Percentiles rank a stretch among this genome's conserved stretches.
phyloP scores from a whole-genome alignment of 2,329 filamentous ascomycete genomes.

The Madurella mycetomatis region DNA sequence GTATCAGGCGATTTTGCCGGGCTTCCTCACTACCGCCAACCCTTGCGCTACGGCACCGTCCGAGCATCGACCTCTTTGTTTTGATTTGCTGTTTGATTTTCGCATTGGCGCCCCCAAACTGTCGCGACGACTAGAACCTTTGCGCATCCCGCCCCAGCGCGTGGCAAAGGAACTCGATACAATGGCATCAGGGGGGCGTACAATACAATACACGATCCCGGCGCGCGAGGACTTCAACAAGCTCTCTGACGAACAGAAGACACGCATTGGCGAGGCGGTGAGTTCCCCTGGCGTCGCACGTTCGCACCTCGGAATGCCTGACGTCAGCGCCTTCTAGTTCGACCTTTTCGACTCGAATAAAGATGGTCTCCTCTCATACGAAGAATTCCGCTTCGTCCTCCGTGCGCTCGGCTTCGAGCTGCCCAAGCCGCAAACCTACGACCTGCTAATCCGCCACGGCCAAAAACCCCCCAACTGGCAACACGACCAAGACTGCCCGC shows the following conservation, averaged over 20 bases:
- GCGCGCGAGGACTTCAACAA: slow-evolving; percentile 35
- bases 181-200: slow-evolving; percentile 23
- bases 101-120: not conserved
- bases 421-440: slow-evolving; percentile 77
- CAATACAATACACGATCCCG: slow-evolving; percentile 30
- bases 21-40: not conserved
- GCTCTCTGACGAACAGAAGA: slow-evolving; percentile 80
- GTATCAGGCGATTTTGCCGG: slow-evolving; percentile 1
- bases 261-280: slow-evolving; percentile 92
- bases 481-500: slow-evolving; percentile 50
- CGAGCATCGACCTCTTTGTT: slow-evolving; percentile 4
- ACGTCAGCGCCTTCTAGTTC: slow-evolving; percentile 54
- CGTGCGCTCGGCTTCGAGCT: slow-evolving; percentile 93
- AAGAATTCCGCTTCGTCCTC: slow-evolving; percentile 94
- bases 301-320: slow-evolving; percentile 9
- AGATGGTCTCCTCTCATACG: slow-evolving; percentile 90
- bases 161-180: not conserved
- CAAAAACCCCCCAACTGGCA: slow-evolving; percentile 61
- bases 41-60: slow-evolving; percentile 1
- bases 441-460: slow-evolving; percentile 76
- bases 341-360: slow-evolving; percentile 95
- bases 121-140: not conserved
- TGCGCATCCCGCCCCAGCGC: not conserved
- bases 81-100: not conserved
- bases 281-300: slow-evolving; percentile 31